Evolutionary conservation across 2,329 filamentous ascomycete species (phyloP).

Genomic region (Pseudogymnoascus sp.): DNA sequence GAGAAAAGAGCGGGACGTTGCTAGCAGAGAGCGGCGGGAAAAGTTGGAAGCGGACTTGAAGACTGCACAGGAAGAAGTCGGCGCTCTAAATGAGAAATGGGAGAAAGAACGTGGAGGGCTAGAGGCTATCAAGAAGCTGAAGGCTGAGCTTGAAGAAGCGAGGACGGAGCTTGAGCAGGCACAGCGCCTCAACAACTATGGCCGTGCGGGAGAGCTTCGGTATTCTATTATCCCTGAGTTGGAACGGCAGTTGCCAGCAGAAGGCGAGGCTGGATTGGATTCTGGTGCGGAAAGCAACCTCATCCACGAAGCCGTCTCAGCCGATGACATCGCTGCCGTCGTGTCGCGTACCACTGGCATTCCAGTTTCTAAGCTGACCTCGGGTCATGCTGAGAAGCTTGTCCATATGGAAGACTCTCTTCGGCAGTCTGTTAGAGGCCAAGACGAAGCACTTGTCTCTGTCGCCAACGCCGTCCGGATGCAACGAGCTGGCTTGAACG

Average conservation of each 20-base stretch:
- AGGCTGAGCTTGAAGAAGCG: constrained; percentile 82
- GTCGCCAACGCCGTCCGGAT: constrained; percentile 90
- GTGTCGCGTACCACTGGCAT: constrained; percentile 90
- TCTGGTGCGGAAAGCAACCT: constrained; percentile 46
- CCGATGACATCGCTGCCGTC: constrained; percentile 88
- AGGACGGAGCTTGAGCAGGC: constrained; percentile 80
- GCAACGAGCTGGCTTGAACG: constrained; percentile 84
- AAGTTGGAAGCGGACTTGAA: constrained; percentile 75
- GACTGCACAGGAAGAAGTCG: constrained; percentile 67
- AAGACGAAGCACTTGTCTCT: constrained; percentile 86
- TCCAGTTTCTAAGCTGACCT: constrained; percentile 83
- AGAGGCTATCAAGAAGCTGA: constrained; percentile 76
- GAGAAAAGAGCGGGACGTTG: constrained; percentile 85
- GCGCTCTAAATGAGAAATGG: constrained; percentile 74
- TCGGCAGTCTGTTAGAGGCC: constrained; percentile 75
- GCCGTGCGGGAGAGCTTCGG: constrained; percentile 78
- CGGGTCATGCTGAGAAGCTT: constrained; percentile 88
- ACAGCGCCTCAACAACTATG: constrained; percentile 82
- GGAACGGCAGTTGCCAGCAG: constrained; percentile 71
- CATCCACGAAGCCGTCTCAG: constrained; percentile 88
- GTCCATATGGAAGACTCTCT: constrained; percentile 93
- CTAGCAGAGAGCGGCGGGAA: constrained; percentile 78
- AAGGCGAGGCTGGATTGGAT: constrained; percentile 43
- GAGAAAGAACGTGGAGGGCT: constrained; percentile 83
- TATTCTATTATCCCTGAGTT: constrained; percentile 81